phyloP scores from a whole-genome alignment of 1,284 basidiomycete species.

The Mycosarcoma maydis region DNA sequence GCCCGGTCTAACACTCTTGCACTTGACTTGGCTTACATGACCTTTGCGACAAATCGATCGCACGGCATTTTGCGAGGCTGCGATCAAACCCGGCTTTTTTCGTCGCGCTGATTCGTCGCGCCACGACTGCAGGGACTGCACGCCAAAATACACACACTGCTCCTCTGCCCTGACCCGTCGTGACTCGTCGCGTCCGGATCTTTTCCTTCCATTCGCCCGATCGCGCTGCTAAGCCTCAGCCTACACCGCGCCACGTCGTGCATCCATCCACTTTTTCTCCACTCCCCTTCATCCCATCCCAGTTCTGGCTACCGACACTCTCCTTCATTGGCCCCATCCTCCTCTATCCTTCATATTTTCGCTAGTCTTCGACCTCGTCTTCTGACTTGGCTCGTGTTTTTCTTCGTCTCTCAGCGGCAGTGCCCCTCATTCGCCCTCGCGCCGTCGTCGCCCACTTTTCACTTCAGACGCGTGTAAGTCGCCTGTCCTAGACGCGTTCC shows the following conservation, averaged over 20 bases:
- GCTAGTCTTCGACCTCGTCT: constrained; percentile 8
- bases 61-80: constrained; percentile 6
- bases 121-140: no score
- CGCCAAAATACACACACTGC: constrained; percentile 1
- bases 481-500: constrained; percentile 19
- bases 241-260: constrained; percentile 9
- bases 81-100: constrained; percentile 6
- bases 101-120: constrained; percentile 2
- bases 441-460: constrained; percentile 31
- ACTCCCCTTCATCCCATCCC: constrained; percentile 2
- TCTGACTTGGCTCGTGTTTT: constrained; percentile 17
- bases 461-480: constrained; percentile 46
- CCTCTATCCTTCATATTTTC: constrained; percentile 9
- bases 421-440: constrained; percentile 14
- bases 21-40: no score
- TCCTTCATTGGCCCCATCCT: constrained; percentile 2
- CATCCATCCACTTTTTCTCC: constrained; percentile 38
- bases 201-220: background rate
- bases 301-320: background rate
- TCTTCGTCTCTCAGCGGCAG: background rate
- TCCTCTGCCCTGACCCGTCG: no score
- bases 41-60: no score
- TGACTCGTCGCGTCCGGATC: constrained; percentile 8
- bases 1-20: constrained; percentile 8
- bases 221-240: background rate